Conservation (phyloP, 768 basidiomycete species). For the Xanthoconium stramineum region DNA sequence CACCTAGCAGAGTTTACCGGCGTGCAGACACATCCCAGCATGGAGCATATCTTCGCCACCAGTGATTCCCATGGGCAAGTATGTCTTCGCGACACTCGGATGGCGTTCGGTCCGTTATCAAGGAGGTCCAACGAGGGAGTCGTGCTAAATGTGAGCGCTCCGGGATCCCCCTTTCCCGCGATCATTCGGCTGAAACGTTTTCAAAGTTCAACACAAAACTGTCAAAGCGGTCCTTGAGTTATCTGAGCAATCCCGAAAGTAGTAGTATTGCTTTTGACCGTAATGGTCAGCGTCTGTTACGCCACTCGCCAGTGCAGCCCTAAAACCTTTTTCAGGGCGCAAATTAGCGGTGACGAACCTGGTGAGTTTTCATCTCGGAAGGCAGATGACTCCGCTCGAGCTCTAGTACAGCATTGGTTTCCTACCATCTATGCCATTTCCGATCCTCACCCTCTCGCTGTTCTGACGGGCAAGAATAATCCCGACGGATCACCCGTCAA, state of each 20-base stretch:
- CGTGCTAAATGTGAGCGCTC: slow-evolving; percentile 36
- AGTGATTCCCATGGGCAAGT: slow-evolving; percentile 58
- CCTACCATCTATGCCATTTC: slow-evolving; percentile 69
- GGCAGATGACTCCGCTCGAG: neutral
- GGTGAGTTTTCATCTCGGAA: slow-evolving; percentile 36
- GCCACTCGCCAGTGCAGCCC: slow-evolving; percentile 3
- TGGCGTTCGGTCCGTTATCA: slow-evolving; percentile 62
- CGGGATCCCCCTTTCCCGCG: slow-evolving; percentile 3
- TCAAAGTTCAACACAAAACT: slow-evolving; percentile 44
- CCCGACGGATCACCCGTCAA: slow-evolving; percentile 54
- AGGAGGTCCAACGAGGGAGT: slow-evolving; percentile 49
- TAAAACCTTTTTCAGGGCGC: slow-evolving; percentile 40
- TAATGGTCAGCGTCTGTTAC: slow-evolving; percentile 44
- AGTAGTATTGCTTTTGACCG: slow-evolving; percentile 68
- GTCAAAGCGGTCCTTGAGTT: slow-evolving; percentile 37
- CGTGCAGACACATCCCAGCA: slow-evolving; percentile 62
- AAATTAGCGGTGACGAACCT: slow-evolving; percentile 66
- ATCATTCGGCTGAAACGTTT: slow-evolving; percentile 29
- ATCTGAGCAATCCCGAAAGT: slow-evolving; percentile 59
- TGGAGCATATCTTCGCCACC: slow-evolving; percentile 68
- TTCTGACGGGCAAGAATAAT: slow-evolving; percentile 55
- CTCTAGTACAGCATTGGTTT: slow-evolving; percentile 49
- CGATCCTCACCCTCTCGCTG: slow-evolving; percentile 68
- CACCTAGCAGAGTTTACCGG: slow-evolving; percentile 56
- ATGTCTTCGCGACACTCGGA: slow-evolving; percentile 65